Conservation (phyloP, 441 rosid genomes). For the Melastoma candidum region DNA sequence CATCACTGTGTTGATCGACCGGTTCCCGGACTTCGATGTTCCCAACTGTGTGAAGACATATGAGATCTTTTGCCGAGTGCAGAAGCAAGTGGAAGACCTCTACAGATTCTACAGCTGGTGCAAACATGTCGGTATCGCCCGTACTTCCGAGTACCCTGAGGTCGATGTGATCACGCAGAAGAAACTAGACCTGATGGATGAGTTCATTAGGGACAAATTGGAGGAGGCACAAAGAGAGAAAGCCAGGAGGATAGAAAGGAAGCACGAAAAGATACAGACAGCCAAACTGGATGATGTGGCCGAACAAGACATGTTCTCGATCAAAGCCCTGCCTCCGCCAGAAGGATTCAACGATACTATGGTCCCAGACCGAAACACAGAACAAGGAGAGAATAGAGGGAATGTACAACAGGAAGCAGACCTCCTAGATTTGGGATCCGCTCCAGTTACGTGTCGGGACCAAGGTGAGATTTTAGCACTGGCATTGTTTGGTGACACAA, state of each 20-base stretch:
- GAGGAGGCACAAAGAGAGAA: slow-evolving; percentile 26
- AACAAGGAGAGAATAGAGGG: slow-evolving; percentile 12
- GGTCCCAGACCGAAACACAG: slow-evolving; percentile 2
- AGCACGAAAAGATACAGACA: slow-evolving; percentile 21
- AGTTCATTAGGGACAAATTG: slow-evolving; percentile 60
- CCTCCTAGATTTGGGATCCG: slow-evolving; percentile 50
- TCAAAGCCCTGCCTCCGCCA: slow-evolving; percentile 56
- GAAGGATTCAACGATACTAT: slow-evolving; percentile 23
- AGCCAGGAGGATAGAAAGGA: slow-evolving; percentile 9
- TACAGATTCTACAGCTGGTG: slow-evolving; percentile 62
- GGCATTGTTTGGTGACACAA: slow-evolving; percentile 52
- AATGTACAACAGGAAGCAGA: slow-evolving; percentile 29
- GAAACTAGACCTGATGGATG: slow-evolving; percentile 80
- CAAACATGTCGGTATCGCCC: slow-evolving; percentile 54
- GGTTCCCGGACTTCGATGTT: no score
- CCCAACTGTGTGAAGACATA: slow-evolving; percentile 22
- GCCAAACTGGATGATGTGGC: slow-evolving; percentile 17
- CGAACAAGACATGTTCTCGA: slow-evolving; percentile 36
- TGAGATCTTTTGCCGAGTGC: slow-evolving; percentile 50
- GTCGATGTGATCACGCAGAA: slow-evolving; percentile 63
- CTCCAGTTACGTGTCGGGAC: slow-evolving; percentile 24
- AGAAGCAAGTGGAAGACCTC: slow-evolving; percentile 72
- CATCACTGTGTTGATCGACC: no score
- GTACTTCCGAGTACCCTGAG: slow-evolving; percentile 74
- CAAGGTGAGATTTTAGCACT: slow-evolving; percentile 44